Evolutionary conservation across 805 yeast genomes (phyloP).

Genomic region (Dipodascopsis tothii): DNA sequence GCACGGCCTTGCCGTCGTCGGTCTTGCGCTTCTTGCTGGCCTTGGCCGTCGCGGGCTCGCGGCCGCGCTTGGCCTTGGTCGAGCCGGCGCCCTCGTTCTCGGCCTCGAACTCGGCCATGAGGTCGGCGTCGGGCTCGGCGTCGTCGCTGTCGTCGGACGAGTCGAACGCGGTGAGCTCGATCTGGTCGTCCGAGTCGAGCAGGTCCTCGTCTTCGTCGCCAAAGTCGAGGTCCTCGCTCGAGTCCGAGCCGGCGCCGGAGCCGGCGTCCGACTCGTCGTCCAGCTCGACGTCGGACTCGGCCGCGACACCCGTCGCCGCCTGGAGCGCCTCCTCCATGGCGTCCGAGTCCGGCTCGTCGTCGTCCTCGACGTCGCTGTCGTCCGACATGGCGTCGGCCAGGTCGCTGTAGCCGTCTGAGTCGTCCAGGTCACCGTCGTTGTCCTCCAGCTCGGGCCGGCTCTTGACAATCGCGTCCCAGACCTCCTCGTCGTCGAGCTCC

Average conservation of each 20-base stretch:
- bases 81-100: constrained; percentile 22
- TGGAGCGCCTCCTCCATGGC: constrained; percentile 31
- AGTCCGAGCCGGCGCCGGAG: constrained; percentile 24
- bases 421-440: constrained; percentile 45
- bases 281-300: constrained; percentile 25
- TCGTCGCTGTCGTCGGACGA: constrained; percentile 34
- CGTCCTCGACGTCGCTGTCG: constrained; percentile 32
- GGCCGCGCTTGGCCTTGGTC: constrained; percentile 28
- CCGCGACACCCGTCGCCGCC: constrained; percentile 21
- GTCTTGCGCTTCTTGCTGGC: constrained; percentile 23
- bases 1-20: constrained; percentile 15
- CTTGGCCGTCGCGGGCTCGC: constrained; percentile 25
- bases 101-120: constrained; percentile 8
- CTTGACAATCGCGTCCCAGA: constrained; percentile 74
- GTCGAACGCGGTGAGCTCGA: constrained; percentile 31
- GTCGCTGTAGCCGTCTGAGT: constrained; percentile 29
- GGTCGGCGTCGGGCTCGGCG: constrained; percentile 35
- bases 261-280: constrained; percentile 21
- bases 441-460: constrained; percentile 48
- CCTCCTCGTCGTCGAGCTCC: constrained; percentile 54
- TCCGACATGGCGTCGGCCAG: constrained; percentile 26
- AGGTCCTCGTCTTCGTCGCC: constrained; percentile 25
- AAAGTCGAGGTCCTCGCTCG: constrained; percentile 11
- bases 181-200: constrained; percentile 30
- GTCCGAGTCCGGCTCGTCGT: constrained; percentile 29